These are phyloP conservation scores for Hymenoscyphus occultus DNA, from an alignment of 2,329 filamentous ascomycete species.

Conservation along the genomic window DNA sequence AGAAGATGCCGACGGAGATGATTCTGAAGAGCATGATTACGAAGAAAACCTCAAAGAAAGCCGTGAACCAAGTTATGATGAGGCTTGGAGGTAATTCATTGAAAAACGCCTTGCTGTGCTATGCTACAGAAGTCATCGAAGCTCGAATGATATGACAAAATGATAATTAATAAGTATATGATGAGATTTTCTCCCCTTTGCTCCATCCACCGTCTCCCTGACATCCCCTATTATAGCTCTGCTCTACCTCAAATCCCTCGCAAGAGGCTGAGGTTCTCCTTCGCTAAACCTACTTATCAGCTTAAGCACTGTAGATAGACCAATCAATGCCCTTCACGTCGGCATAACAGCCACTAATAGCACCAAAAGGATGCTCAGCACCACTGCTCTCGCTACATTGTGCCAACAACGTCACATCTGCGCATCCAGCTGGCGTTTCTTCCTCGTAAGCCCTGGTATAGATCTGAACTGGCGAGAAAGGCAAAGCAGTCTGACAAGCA, in stretches of 20 bases:
- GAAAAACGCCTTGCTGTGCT: neutral
- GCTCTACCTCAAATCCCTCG: neutral
- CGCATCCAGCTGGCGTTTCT: slow-evolving; percentile 38
- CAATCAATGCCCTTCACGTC: slow-evolving; percentile 42
- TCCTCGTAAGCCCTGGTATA: slow-evolving; percentile 41
- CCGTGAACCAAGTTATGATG: neutral
- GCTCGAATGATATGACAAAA: neutral
- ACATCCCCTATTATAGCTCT: neutral
- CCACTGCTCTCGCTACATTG: slow-evolving; percentile 42
- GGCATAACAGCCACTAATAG: slow-evolving; percentile 41
- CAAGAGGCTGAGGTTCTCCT: neutral
- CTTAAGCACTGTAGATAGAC: slow-evolving; percentile 33
- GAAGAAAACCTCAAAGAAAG: neutral
- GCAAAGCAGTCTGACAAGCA: slow-evolving; percentile 43
- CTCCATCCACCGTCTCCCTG: neutral
- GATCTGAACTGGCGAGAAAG: slow-evolving; percentile 43
- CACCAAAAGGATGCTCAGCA: slow-evolving; percentile 42
- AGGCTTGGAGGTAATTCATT: neutral
- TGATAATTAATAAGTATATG: neutral
- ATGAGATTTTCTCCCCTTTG: neutral
- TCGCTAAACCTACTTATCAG: neutral
- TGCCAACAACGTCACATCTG: slow-evolving; percentile 43
- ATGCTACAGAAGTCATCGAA: neutral
- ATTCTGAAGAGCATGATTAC: neutral
- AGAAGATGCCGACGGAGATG: slow-evolving; percentile 11